Conservation (phyloP, 164 flowering plant species). For the Nelumbo lutea region DNA sequence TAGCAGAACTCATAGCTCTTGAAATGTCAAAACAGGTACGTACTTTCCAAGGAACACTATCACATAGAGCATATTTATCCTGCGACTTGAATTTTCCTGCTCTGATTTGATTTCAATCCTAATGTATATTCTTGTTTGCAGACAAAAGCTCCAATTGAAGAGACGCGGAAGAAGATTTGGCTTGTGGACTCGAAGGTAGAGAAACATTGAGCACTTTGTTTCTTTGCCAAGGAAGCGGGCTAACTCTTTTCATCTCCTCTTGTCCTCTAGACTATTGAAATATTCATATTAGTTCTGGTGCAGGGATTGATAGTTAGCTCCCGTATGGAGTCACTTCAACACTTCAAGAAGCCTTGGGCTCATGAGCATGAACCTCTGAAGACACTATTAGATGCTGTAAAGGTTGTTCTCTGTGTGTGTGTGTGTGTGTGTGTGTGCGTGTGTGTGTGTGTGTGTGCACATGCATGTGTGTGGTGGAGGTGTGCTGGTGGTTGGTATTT, state of each 20-base stretch:
- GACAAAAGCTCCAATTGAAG: neutral
- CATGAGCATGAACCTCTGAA: constrained; percentile 69
- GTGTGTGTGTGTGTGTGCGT: neutral
- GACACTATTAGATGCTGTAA: constrained; percentile 51
- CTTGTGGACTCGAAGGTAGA: constrained; percentile 91
- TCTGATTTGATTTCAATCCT: neutral
- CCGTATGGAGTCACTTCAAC: constrained; percentile 63
- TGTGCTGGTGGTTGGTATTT: too few relatives aligned
- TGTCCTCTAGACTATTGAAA: neutral
- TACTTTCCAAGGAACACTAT: neutral
- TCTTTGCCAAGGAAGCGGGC: neutral
- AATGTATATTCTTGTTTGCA: neutral
- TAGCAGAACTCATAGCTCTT: constrained; percentile 88
- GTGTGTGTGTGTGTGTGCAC: neutral
- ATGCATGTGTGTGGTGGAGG: neutral
- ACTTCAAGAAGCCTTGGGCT: constrained; percentile 86
- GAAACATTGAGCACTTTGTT: neutral
- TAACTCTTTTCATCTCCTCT: neutral
- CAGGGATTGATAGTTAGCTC: constrained; percentile 72
- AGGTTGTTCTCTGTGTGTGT: constrained; percentile 30
- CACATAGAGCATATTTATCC: neutral
- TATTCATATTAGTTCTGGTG: constrained; percentile 6
- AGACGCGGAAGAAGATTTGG: constrained; percentile 76
- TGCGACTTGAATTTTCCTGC: neutral
- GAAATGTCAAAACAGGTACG: constrained; percentile 78